These are phyloP conservation scores for Penicillium sp. DNA, from an alignment of 2,329 filamentous ascomycete genomes.

Conservation along the genomic window DNA sequence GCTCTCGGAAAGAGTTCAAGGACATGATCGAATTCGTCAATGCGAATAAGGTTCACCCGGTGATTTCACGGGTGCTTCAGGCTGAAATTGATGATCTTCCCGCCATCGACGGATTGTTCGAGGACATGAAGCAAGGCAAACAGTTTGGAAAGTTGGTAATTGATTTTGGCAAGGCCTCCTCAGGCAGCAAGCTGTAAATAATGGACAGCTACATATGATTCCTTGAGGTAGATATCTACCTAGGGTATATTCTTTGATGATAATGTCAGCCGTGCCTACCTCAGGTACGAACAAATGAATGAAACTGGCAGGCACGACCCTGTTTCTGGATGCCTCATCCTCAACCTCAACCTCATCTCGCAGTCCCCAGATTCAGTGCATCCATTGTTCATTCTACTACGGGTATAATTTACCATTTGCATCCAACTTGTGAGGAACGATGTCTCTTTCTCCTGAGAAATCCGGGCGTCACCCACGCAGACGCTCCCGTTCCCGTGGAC, in stretches of 20 bases:
- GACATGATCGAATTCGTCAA: constrained; percentile 87
- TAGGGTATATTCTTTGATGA: no score
- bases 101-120: constrained; percentile 81
- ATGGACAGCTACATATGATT: not conserved
- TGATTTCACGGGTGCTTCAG: constrained; percentile 74
- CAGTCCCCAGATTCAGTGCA: not conserved
- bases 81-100: constrained; percentile 72
- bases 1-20: constrained; percentile 83
- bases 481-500: constrained; percentile 1
- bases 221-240: not conserved
- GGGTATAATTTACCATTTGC: no score
- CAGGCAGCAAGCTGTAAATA: constrained; percentile 45
- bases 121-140: constrained; percentile 80
- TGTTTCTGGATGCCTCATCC: not conserved
- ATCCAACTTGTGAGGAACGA: no score
- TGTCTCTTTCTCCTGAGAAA: not conserved
- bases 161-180: constrained; percentile 57
- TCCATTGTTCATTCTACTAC: not conserved
- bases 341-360: constrained; percentile 1
- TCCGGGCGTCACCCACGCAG: not conserved
- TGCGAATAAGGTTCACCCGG: constrained; percentile 71
- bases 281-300: not conserved
- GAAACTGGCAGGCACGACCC: not conserved
- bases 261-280: not conserved
- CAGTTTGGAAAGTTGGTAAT: constrained; percentile 96